These are phyloP conservation scores for Trametes punicea DNA, from an alignment of 768 basidiomycete species.

Conservation along the genomic window DNA sequence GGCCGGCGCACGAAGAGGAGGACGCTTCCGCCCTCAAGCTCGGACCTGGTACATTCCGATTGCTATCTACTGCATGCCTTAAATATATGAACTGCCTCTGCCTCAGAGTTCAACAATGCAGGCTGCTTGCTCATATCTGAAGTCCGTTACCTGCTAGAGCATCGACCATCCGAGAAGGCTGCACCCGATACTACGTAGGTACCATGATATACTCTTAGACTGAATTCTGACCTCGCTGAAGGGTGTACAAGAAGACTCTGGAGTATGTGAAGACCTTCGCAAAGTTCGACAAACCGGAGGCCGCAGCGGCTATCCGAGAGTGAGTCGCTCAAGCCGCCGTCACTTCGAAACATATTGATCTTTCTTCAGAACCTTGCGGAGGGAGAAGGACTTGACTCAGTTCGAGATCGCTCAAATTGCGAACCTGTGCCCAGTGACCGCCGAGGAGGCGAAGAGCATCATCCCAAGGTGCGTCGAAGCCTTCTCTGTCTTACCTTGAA, in stretches of 20 bases:
- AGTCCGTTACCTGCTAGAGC: slow-evolving; percentile 86
- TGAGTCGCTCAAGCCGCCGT: slow-evolving; percentile 34
- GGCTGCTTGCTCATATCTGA: slow-evolving; percentile 90
- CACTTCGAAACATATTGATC: background rate
- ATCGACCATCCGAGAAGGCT: slow-evolving; percentile 66
- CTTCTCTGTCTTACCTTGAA: background rate
- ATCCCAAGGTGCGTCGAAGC: slow-evolving; percentile 65
- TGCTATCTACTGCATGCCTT: background rate
- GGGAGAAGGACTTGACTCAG: slow-evolving; percentile 77
- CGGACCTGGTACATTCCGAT: slow-evolving; percentile 52
- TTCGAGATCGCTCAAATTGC: slow-evolving; percentile 94
- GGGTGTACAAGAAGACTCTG: slow-evolving; percentile 90
- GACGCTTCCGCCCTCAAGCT: slow-evolving; percentile 84
- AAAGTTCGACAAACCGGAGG: slow-evolving; percentile 84
- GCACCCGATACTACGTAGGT: slow-evolving; percentile 83
- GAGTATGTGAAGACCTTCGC: slow-evolving; percentile 91
- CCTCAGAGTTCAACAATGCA: slow-evolving; percentile 83
- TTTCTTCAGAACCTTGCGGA: slow-evolving; percentile 61
- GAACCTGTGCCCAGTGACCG: slow-evolving; percentile 82
- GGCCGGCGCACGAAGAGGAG: slow-evolving; percentile 78
- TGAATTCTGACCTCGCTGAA: slow-evolving; percentile 27
- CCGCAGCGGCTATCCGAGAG: slow-evolving; percentile 85
- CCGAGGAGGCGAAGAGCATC: slow-evolving; percentile 90
- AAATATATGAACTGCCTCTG: background rate
- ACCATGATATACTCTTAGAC: background rate